Evolutionary conservation across 805 yeast species (phyloP), one percentile per base, ranked within the genome.

Genomic region (Cyberlindnera misumaiensis): DNA sequence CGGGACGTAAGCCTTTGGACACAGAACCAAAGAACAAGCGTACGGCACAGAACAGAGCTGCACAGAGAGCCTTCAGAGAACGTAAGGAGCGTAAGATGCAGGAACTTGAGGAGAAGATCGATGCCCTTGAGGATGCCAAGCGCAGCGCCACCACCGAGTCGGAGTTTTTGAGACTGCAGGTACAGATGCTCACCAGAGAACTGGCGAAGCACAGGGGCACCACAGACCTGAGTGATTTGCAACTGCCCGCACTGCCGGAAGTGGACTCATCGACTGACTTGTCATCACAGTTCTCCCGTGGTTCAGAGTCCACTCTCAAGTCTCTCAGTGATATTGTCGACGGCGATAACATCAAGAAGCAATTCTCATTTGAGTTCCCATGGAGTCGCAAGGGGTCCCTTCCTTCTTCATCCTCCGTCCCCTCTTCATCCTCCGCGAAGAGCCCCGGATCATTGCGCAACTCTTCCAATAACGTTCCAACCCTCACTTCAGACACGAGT

Each of bases 21-120:
- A 76, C 81, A 8, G 95, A 87, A 49, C 89, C 94, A 8, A 87
- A 83, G 56, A 79, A 77, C 53, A 90, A 86, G 68, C 71, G 98
- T 51, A 87, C 95, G 12, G 97, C 97, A 3, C 97, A 93, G 64
- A 90, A 93, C 60, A 73, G 97, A 52, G 97, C 97, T 3, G 97
- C 97, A n/a, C 98, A 93, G 63, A 70, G 97, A 39, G 97, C 97
- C 6, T 90, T 87, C 63, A 70, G 97, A 41, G 97, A 93, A 62
- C 75, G 97, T 44, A 90, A 90, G 59, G 97, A 90, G 60, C 72
- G 71, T 36, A 86, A 84, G 55, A 74, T 93, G 79, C 75, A 77
- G 55, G 95, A 87, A 47, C 68, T 90, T 44, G 96, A 89, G 57
- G 79, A 77, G 34, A 80, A 84, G 49, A 95, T 90, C 11, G 62